Percentiles rank a stretch among this genome's conserved stretches.
Conservation (phyloP, 306 rosid genomes). For the Begonia fuchsioides region DNA sequence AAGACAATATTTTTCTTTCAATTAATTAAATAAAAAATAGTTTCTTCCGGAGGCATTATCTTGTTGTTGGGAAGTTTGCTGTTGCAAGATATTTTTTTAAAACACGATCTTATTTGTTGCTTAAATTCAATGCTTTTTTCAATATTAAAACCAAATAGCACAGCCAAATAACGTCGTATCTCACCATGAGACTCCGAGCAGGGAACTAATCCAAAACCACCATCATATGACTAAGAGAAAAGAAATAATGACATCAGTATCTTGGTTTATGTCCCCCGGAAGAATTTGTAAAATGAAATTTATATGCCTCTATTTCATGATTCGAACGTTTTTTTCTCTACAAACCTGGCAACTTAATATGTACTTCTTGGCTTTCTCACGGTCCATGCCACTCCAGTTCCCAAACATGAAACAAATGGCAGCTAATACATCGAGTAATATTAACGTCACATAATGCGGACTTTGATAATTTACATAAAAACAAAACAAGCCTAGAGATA, state of each 20-base stretch:
- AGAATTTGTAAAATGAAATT: background rate
- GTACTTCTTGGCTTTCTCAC: constrained; percentile 74
- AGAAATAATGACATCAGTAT: constrained; percentile 1
- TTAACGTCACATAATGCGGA: constrained; percentile 13
- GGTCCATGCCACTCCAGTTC: constrained; percentile 93
- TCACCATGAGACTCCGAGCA: constrained; percentile 96
- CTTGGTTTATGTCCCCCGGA: background rate
- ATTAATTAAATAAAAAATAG: too few species aligned
- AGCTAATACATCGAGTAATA: constrained; percentile 41
- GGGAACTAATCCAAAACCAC: constrained; percentile 94
- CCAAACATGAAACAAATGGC: constrained; percentile 68
- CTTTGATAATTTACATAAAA: background rate
- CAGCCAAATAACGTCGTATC: constrained; percentile 8
- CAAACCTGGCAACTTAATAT: constrained; percentile 78
- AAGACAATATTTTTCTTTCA: too few species aligned
- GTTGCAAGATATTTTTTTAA: too few species aligned
- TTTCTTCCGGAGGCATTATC: too few species aligned
- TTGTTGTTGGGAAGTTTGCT: too few species aligned
- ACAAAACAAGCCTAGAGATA: too few species aligned
- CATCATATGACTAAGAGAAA: constrained; percentile 78
- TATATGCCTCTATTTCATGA: too few species aligned
- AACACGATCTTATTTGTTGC: too few species aligned
- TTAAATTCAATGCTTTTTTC: too few species aligned
- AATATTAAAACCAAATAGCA: too few species aligned
- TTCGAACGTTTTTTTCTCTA: background rate